Base-by-base conservation (phyloP, 305 asterid genomes). In the Solanum hybrid region DNA sequence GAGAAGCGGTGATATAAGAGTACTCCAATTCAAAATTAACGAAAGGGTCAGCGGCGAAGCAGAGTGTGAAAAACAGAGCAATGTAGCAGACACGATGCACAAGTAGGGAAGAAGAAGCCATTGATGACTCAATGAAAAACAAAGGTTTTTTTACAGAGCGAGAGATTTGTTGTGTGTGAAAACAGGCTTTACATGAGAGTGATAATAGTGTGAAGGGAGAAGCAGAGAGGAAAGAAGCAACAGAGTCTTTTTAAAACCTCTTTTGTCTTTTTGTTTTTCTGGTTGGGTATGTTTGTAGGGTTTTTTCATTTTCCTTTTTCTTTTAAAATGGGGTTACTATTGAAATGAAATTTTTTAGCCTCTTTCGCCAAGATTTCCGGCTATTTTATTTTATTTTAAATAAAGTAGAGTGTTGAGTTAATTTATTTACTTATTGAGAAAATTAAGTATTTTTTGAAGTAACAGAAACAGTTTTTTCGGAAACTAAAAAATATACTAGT, bases 1-100 rank as follows among this genome's bases (percentile, higher is more conserved):
- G 99, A 81, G 98, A 96, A 88, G 92, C 98, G 57, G 96, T 96
- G 73, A 94, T 93, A 92, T 96, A 97, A 8, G 99, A 93, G 89
- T 93, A 75, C 79, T 93, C 99, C 91, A 97, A 93, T 27, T 94
- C 93, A 89, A 91, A 93, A 93, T 89, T 89, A 51, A 93, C 94
- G 81, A 89, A 95, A 5, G 98, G 98, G 92, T 97, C 99, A 7
- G 91, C 98, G 27, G 94, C 93, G 4, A 93, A 95, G 75, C 96
- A 92, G 85, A 92, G 88, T 57, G 93, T 93, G 78, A 92, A 11
- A 38, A 95, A 78, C 92, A 94, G 37, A 86, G 91, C 93, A 91
- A 91, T 32, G 90, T 33, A 89, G n/a, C 88, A 84, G 29, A 82
- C 34, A 41, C 82, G 90, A 37, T 32, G 77, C 79, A 75, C 68